These are phyloP conservation scores for Podospora didyma DNA, from an alignment of 495 filamentous ascomycete species.

Conservation along the genomic window DNA sequence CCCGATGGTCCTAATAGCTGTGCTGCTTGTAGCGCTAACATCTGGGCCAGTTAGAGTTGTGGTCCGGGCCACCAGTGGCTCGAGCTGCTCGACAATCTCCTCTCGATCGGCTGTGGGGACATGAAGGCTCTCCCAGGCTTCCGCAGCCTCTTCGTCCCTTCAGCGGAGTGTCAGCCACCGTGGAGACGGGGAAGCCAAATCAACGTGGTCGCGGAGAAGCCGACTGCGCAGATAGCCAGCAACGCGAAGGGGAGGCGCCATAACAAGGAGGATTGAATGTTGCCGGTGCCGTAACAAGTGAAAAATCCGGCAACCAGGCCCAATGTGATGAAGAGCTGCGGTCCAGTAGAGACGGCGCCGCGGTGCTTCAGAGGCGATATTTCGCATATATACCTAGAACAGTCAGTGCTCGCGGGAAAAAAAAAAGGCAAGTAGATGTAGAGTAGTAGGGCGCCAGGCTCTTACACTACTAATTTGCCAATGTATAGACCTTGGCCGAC, in stretches of 20 bases:
- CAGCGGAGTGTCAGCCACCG: slow-evolving; percentile 40
- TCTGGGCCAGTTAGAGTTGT: too few relatives aligned
- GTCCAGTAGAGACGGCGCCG: slow-evolving; percentile 52
- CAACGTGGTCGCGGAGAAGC: slow-evolving; percentile 32
- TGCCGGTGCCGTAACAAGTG: slow-evolving; percentile 55
- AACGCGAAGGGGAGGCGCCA: slow-evolving; percentile 57
- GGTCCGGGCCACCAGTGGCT: neutral
- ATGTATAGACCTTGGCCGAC: slow-evolving; percentile 60
- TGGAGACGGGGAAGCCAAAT: slow-evolving; percentile 38
- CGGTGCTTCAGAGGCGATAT: slow-evolving; percentile 53
- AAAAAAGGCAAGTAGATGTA: neutral
- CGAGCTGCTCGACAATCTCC: slow-evolving; percentile 22
- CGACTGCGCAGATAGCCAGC: slow-evolving; percentile 37
- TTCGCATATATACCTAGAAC: slow-evolving; percentile 41
- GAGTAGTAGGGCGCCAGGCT: slow-evolving; percentile 33
- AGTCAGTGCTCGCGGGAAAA: neutral
- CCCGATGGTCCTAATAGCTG: neutral
- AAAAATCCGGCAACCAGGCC: slow-evolving; percentile 58
- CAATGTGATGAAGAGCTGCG: slow-evolving; percentile 52
- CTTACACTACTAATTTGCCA: slow-evolving; percentile 43
- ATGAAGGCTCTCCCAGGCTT: slow-evolving; percentile 18
- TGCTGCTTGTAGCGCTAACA: too few relatives aligned
- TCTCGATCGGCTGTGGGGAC: slow-evolving; percentile 23
- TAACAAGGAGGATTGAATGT: slow-evolving; percentile 49
- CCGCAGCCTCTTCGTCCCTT: slow-evolving; percentile 16